Conservation (phyloP, 257 asterid genomes). For the Eustoma russellianum region DNA sequence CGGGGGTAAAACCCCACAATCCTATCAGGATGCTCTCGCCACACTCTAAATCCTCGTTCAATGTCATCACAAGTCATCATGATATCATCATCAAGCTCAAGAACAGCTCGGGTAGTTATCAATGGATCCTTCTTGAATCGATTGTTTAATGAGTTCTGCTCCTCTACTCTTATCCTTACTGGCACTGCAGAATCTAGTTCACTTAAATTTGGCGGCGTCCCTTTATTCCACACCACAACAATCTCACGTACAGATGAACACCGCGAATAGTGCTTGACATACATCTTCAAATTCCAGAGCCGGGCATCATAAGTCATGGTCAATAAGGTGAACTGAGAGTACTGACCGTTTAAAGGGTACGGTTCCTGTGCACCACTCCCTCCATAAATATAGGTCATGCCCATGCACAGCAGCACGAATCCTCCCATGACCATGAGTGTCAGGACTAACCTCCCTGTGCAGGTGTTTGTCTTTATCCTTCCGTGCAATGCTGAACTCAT, state of each 20-base stretch:
- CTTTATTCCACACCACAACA: slow-evolving; percentile 96
- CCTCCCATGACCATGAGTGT: slow-evolving; percentile 22
- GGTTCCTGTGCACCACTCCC: slow-evolving; percentile 91
- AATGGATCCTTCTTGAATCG: slow-evolving; percentile 66
- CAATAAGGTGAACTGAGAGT: slow-evolving; percentile 79
- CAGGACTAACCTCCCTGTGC: slow-evolving; percentile 38
- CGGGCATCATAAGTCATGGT: slow-evolving; percentile 99
- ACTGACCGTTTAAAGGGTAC: slow-evolving; percentile 48
- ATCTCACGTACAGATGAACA: slow-evolving; percentile 95
- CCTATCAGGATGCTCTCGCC: slow-evolving; percentile 77
- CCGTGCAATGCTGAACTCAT: slow-evolving; percentile 46
- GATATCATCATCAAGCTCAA: slow-evolving; percentile 93
- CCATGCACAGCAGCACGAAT: slow-evolving; percentile 37
- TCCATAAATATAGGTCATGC: slow-evolving; percentile 56
- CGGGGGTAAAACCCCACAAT: slow-evolving; percentile 91
- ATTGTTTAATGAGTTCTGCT: slow-evolving; percentile 69
- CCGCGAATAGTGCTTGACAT: slow-evolving; percentile 75
- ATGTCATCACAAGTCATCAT: slow-evolving; percentile 94
- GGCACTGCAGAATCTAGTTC: slow-evolving; percentile 88
- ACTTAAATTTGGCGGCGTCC: slow-evolving; percentile 43
- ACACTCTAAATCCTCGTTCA: slow-evolving; percentile 78
- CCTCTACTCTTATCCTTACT: slow-evolving; percentile 68
- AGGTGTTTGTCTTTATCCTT: slow-evolving; percentile 47
- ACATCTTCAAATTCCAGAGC: slow-evolving; percentile 86
- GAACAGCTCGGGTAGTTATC: slow-evolving; percentile 72